These are phyloP conservation scores for Alisma plantagoaquatica DNA, from an alignment of 106 monocot genomes.

Conservation along the genomic window DNA sequence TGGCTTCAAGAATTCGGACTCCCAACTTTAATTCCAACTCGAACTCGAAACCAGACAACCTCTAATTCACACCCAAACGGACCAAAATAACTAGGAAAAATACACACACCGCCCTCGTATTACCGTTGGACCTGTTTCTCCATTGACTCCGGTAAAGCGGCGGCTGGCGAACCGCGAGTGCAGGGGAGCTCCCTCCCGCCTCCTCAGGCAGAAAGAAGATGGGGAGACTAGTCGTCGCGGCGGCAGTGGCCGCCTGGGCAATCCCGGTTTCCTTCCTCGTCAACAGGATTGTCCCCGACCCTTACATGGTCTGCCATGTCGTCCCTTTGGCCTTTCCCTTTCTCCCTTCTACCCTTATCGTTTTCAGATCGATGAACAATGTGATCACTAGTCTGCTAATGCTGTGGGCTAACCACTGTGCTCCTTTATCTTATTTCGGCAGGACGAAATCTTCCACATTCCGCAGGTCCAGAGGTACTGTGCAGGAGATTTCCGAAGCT, in stretches of 20 bases:
- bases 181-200: too few relatives aligned
- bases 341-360: background rate
- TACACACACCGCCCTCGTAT: too few relatives aligned
- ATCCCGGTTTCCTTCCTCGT: conserved; percentile 66
- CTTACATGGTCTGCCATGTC: conserved; percentile 62
- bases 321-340: background rate
- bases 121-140: too few relatives aligned
- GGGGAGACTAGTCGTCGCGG: conserved; percentile 47
- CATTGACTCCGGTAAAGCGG: too few relatives aligned
- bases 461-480: conserved; percentile 86
- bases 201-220: too few relatives aligned
- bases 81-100: too few relatives aligned
- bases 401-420: background rate
- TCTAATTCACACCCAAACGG: too few relatives aligned
- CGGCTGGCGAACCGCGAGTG: too few relatives aligned
- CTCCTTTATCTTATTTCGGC: background rate
- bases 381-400: too few relatives aligned
- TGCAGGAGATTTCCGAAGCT: conserved; percentile 52
- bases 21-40: too few relatives aligned
- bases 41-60: too few relatives aligned
- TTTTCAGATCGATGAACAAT: background rate
- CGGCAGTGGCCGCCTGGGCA: conserved; percentile 43
- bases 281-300: conserved; percentile 58
- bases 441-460: conserved; percentile 97
- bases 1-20: too few relatives aligned